A percentile compares a stretch with the other conserved stretches of the same genome.
phyloP scores from a whole-genome alignment of 139 green algal genomes.

The Chloropicon primus region DNA sequence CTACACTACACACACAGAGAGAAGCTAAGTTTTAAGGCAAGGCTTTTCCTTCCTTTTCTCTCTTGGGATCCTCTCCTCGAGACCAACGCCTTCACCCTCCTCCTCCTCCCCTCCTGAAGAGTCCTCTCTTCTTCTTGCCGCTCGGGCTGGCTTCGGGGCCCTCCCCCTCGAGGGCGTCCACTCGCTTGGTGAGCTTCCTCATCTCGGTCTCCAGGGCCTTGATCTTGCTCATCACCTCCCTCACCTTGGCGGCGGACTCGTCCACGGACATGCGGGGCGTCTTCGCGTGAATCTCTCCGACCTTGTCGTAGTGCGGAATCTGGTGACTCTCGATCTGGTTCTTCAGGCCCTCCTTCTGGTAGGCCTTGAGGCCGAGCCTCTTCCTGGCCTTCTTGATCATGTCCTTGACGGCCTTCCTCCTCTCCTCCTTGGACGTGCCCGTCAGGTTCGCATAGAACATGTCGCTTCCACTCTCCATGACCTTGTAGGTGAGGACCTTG shows the following conservation, averaged over 20 bases:
- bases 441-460: background rate
- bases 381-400: background rate
- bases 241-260: background rate
- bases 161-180: background rate
- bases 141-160: too few species aligned
- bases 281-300: too few species aligned
- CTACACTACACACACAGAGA: too few species aligned
- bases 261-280: background rate
- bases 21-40: too few species aligned
- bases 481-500: conserved; percentile 12
- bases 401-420: background rate
- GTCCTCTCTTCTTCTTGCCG: background rate
- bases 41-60: too few species aligned
- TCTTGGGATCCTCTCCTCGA: too few species aligned
- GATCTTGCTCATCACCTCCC: background rate
- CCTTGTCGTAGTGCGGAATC: background rate
- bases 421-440: background rate
- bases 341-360: background rate
- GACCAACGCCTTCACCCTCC: background rate
- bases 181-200: background rate
- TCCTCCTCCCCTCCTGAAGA: background rate
- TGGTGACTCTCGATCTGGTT: background rate
- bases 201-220: background rate
- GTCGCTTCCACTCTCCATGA: background rate
- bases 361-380: background rate